A percentile compares a stretch with the other conserved stretches of the same genome.
Evolutionary conservation across 371 early-diverging fungal species (phyloP).

Genomic region (Synchytrium microbalum): DNA sequence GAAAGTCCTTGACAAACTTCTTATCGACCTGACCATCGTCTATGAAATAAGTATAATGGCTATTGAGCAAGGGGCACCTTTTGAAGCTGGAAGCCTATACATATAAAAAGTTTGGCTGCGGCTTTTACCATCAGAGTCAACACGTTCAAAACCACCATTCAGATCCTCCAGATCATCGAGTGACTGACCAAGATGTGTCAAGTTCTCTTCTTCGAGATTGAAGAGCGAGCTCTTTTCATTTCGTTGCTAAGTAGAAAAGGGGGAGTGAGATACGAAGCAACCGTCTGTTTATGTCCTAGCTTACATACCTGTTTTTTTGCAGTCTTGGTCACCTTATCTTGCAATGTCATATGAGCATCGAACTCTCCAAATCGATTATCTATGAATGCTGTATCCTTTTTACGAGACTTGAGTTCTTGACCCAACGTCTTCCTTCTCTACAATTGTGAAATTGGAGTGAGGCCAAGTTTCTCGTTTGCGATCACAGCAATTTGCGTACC

Average conservation of each 20-base stretch:
- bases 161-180: constrained; percentile 76
- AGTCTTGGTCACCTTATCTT: constrained; percentile 92
- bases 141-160: constrained; percentile 52
- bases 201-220: constrained; percentile 63
- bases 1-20: constrained; percentile 57
- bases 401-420: constrained; percentile 60
- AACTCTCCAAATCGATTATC: constrained; percentile 95
- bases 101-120: constrained; percentile 5
- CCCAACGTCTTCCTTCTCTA: constrained; percentile 72
- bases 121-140: constrained; percentile 57
- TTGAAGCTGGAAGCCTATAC: background rate
- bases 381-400: constrained; percentile 66
- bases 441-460: background rate
- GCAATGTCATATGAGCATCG: constrained; percentile 74
- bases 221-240: constrained; percentile 44
- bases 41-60: background rate
- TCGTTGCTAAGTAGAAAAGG: constrained; percentile 14
- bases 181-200: constrained; percentile 91
- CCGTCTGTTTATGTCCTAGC: constrained; percentile 12
- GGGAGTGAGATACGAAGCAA: constrained; percentile 13
- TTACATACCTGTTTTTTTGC: constrained; percentile 73
- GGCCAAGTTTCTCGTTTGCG: background rate
- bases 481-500: constrained; percentile 25
- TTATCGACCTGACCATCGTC: constrained; percentile 56
- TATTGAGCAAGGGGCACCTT: background rate